Evolutionary conservation across 371 early-diverging fungal species (phyloP), one percentile per base, ranked within the genome.

Genomic region (Spraguea lophii): DNA sequence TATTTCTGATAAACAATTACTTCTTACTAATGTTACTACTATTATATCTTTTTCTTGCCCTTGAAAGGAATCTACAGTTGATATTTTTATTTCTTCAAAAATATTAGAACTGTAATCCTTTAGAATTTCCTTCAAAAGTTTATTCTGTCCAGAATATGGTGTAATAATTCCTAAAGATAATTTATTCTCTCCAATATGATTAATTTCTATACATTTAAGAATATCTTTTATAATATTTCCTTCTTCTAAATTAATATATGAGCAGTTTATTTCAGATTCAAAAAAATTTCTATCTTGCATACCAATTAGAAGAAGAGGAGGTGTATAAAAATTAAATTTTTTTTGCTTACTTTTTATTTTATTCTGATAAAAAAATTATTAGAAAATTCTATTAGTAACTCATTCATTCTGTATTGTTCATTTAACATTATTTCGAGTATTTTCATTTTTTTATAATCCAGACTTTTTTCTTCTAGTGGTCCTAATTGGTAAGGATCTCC

Each of bases 41-140:
- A 84, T 82, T 19, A 83, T 68, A 9, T 77, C 75, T 65, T 84
- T 85, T 58, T 94, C 95, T 69, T 90, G 89, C 9, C 95, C 95
- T 72, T 94, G 93, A 65, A 90, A 94, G n/a, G 90, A 88, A 65
- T 92, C 92, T 46, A 83, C 82, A 0, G 92, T 91, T 59, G 84
- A 85, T 54, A 91, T 81, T 58, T 89, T 85, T 12, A 90, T 77
- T 1, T 73, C 71, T 34, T 82, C 74, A n/a, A n/a, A n/a, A n/a
- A n/a, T n/a, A n/a, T n/a, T n/a, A n/a, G n/a, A n/a, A n/a, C n/a
- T n/a, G n/a, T n/a, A n/a, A 13, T 66, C 40, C 17, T 49, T 25
- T 1, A 52, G 26, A 2, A 13, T 13, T 3, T 26, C 20, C 10
- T 16, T 32, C 13, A 56, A 20, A 15, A 52, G 24, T 9, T 12